phyloP scores from a whole-genome alignment of 768 basidiomycete genomes.

The Suillus subaureus region DNA sequence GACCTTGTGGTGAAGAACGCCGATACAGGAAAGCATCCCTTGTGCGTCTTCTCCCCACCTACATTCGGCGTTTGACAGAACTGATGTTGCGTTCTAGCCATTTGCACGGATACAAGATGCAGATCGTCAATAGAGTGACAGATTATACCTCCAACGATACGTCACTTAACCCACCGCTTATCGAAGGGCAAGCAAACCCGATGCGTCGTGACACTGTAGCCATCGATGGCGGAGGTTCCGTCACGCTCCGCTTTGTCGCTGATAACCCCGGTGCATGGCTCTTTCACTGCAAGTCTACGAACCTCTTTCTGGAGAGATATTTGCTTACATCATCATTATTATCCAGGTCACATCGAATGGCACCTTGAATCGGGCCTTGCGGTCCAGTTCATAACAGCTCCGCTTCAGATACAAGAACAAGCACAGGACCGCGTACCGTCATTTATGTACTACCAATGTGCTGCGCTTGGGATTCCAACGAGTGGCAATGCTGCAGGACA shows the following conservation, averaged over 20 bases:
- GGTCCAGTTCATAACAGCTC: conserved; percentile 82
- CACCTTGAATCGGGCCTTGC: conserved; percentile 86
- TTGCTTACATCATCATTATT: background rate
- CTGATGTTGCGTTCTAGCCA: conserved; percentile 55
- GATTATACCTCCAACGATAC: conserved; percentile 79
- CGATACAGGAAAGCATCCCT: conserved; percentile 80
- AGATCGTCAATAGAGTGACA: conserved; percentile 71
- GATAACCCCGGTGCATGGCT: conserved; percentile 95
- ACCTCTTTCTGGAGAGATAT: background rate
- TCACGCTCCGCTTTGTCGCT: conserved; percentile 76
- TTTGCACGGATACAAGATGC: conserved; percentile 86
- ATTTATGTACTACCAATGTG: conserved; percentile 72
- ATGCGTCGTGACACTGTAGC: conserved; percentile 90
- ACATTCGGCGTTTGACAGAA: background rate
- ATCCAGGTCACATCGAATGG: conserved; percentile 81
- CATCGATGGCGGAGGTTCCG: conserved; percentile 67
- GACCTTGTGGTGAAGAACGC: conserved; percentile 77
- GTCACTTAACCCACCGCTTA: conserved; percentile 74
- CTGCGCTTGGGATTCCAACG: conserved; percentile 52
- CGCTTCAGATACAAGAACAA: conserved; percentile 63
- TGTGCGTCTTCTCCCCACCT: conserved; percentile 50
- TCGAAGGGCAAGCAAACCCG: conserved; percentile 82
- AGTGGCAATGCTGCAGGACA: conserved; percentile 91
- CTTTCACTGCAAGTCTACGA: conserved; percentile 64
- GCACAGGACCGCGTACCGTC: conserved; percentile 51